Base-by-base conservation (phyloP, 2,329 filamentous ascomycete species). In the Cladosporium oxysporum region DNA sequence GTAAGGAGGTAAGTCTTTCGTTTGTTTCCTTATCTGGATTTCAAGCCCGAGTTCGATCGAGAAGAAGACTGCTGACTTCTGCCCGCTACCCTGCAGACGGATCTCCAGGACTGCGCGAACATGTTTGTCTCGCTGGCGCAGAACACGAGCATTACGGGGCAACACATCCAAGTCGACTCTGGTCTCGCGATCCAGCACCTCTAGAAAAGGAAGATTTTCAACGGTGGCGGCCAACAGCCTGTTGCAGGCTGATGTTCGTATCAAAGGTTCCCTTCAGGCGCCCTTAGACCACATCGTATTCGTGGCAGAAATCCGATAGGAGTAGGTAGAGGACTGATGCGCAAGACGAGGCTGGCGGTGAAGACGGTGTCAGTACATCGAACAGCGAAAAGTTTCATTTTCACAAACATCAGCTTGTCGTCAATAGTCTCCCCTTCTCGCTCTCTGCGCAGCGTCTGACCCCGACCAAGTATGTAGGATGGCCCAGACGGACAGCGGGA, bases 111-210 rank as follows among this genome's bases (percentile, higher is more conserved):
- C 70, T 85, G 83, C 65, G 85, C 82, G 2, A 80, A 87, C 70
- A 80, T 80, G n/a, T 88, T 81, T 70, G 73, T 87, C 10, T 82
- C 83, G 75, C 70, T 85, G 61, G 84, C 84, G 0, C 83, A 81
- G 76, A 86, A 85, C 64, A 80, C 79, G n/a, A 81, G 79, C 65
- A 81, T 83, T 70, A 83, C 82, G 14, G 81, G 81, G 3, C 78
- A 80, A 73, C 77, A 78, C 66, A 74, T 83, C 37, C 78, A 79
- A 70, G 77, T 83, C 60, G 78, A 78, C 77, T 64, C 72, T 75
- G 55, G 53, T 6, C 31, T 65, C 21, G 62, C 61, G 11, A 63
- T 63, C 16, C 57, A 59, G 57, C 57, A 59, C 16, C 57, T 59
- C 16, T 59, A 31, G 23, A 8, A 8, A 21, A 47, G n/a, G 7